These are phyloP conservation scores for Artemisia tridentata DNA, from an alignment of 129 eudicot genomes.

Conservation along the genomic window DNA sequence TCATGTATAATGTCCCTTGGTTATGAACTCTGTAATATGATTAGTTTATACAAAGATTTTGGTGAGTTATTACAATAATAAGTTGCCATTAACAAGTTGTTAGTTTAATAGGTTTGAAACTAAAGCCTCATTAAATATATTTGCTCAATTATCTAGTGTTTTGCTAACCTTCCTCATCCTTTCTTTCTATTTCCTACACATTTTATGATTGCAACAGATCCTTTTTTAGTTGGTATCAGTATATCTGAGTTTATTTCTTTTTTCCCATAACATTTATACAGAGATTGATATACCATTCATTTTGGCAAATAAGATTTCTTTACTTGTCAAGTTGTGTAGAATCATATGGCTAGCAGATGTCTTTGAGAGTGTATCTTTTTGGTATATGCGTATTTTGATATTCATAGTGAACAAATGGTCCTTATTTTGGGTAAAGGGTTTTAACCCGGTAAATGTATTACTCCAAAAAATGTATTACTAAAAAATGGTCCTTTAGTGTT, in stretches of 20 bases:
- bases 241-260: not conserved
- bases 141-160: not conserved
- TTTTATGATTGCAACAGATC: not conserved
- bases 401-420: too few species aligned
- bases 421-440: too few species aligned
- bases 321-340: not conserved
- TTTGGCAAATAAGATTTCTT: not conserved
- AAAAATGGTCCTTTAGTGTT: too few species aligned
- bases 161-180: constrained; percentile 13
- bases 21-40: constrained; percentile 27
- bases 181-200: not conserved
- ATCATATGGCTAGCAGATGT: not conserved
- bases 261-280: not conserved
- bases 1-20: constrained; percentile 26
- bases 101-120: constrained; percentile 4
- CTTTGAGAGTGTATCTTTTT: not conserved
- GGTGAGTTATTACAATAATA: constrained; percentile 3
- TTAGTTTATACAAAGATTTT: constrained; percentile 27
- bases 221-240: not conserved
- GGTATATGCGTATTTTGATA: not conserved
- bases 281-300: not conserved
- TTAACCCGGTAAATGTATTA: too few species aligned
- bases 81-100: constrained; percentile 11
- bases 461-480: too few species aligned
- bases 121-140: not conserved